Conservation (phyloP, 352 stramenopile genomes). For the Globisporangium canariense region DNA sequence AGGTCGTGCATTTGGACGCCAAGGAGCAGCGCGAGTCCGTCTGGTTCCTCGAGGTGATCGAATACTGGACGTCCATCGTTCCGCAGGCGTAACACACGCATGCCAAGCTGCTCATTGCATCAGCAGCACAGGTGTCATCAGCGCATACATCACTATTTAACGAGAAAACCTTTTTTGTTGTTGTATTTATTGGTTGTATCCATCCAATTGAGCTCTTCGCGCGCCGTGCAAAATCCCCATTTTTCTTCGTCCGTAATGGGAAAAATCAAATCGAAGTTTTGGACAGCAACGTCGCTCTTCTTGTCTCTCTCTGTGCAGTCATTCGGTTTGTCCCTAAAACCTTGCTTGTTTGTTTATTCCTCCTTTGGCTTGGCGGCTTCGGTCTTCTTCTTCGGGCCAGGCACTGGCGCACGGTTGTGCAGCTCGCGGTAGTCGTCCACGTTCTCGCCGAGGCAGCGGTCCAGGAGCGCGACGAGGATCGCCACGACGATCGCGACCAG, state of each 20-base stretch:
- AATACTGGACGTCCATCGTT: constrained; percentile 62
- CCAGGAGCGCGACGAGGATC: constrained; percentile 63
- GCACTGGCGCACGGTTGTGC: constrained; percentile 25
- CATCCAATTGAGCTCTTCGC: neutral
- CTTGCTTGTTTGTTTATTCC: constrained; percentile 24
- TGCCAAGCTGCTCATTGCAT: neutral
- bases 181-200: neutral
- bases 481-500: constrained; percentile 61
- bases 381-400: constrained; percentile 23
- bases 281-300: neutral
- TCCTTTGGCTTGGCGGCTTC: constrained; percentile 37
- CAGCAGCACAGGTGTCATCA: neutral
- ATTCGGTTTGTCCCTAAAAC: neutral
- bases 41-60: constrained; percentile 71
- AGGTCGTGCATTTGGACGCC: constrained; percentile 49
- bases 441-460: constrained; percentile 70
- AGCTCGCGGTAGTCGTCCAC: constrained; percentile 50
- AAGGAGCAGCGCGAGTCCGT: constrained; percentile 60
- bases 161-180: neutral
- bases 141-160: neutral
- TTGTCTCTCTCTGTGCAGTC: neutral
- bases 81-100: constrained; percentile 4
- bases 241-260: neutral
- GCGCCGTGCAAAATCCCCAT: neutral
- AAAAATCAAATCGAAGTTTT: neutral